phyloP scores from a whole-genome alignment of 169 alveolate species.

The Theileria annulata region DNA sequence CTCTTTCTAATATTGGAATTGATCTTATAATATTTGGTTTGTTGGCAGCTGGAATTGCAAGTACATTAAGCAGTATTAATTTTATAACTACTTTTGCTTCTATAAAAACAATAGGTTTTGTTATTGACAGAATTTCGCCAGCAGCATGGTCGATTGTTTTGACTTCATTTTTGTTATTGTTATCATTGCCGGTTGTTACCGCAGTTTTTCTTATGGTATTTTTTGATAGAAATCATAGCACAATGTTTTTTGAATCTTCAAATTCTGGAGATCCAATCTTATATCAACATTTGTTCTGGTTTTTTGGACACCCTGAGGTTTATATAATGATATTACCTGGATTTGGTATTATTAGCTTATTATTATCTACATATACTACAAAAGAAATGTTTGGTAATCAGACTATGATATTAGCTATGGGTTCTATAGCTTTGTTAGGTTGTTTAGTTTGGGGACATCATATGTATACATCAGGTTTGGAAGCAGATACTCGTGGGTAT shows the following conservation, averaged over 20 bases:
- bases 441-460: conserved; percentile 81
- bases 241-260: conserved; percentile 72
- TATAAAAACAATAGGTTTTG: conserved; percentile 27
- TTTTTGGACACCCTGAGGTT: conserved; percentile 80
- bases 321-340: conserved; percentile 73
- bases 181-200: conserved; percentile 70
- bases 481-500: conserved; percentile 74
- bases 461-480: conserved; percentile 79
- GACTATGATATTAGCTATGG: conserved; percentile 81
- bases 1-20: conserved; percentile 22
- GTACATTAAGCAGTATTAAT: conserved; percentile 40
- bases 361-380: conserved; percentile 55
- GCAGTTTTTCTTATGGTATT: conserved; percentile 70
- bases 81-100: conserved; percentile 28
- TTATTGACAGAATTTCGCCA: conserved; percentile 22
- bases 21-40: conserved; percentile 36
- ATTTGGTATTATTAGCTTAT: conserved; percentile 70
- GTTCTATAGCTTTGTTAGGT: conserved; percentile 78
- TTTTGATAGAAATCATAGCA: conserved; percentile 64
- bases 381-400: conserved; percentile 73
- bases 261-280: conserved; percentile 77
- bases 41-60: conserved; percentile 35
- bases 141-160: conserved; percentile 36
- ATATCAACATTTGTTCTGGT: conserved; percentile 80
- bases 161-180: conserved; percentile 39